phyloP scores from a whole-genome alignment of 352 stramenopile genomes.

The Globisporangium takayamanum region DNA sequence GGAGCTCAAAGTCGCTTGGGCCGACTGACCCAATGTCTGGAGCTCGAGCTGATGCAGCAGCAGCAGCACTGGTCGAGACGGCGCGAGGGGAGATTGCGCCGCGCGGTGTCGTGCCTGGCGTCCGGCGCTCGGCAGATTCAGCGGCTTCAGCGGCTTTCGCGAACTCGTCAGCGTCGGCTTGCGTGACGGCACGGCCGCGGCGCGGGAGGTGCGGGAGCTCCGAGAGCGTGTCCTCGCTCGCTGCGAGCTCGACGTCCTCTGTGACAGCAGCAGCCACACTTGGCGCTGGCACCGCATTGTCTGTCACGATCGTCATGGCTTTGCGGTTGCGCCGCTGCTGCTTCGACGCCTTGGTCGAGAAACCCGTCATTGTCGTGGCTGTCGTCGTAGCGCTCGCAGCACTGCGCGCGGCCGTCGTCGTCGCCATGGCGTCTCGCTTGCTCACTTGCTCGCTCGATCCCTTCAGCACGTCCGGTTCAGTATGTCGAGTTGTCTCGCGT shows the following conservation, averaged over 20 bases:
- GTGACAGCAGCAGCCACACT: background rate
- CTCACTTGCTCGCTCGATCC: too few relatives aligned
- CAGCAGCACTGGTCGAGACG: background rate
- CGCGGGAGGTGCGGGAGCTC: conserved; percentile 13
- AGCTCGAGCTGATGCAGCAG: background rate
- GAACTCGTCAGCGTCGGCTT: conserved; percentile 63
- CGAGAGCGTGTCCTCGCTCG: conserved; percentile 4
- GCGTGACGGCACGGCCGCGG: conserved; percentile 28
- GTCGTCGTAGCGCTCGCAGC: too few relatives aligned
- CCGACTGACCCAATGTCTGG: conserved; percentile 21
- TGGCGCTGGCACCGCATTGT: background rate
- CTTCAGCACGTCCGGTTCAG: too few relatives aligned
- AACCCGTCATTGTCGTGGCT: too few relatives aligned
- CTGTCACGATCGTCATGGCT: background rate
- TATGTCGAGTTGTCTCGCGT: too few relatives aligned
- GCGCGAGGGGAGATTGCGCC: conserved; percentile 14
- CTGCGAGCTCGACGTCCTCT: background rate
- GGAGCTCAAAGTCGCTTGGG: conserved; percentile 71
- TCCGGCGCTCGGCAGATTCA: conserved; percentile 7
- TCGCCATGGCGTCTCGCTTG: too few relatives aligned
- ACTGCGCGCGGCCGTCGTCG: too few relatives aligned
- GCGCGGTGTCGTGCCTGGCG: conserved; percentile 3
- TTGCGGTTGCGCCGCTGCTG: background rate
- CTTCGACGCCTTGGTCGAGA: too few relatives aligned
- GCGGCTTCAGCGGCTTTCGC: conserved; percentile 34